Evolutionary conservation across 208 protist genomes (phyloP), one percentile per base, ranked within the genome.

Genomic region (Trypanosoma caninum): DNA sequence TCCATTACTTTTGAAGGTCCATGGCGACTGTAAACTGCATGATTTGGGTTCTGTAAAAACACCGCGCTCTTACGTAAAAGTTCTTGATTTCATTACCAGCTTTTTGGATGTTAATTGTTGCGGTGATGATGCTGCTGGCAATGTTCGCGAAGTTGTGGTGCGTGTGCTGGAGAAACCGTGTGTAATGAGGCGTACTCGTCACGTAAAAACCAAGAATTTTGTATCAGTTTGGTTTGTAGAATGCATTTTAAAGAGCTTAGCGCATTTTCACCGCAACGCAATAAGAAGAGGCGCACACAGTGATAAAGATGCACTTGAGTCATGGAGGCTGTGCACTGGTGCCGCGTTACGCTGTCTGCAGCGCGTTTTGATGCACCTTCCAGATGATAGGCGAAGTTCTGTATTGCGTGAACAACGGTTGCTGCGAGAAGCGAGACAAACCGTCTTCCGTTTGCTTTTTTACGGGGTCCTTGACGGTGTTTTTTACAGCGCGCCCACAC

Each of bases 381-480:
- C 62, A 40, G 44, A 22, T 5, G 27, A 13, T 10, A 25, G 20
- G 9, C 23, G n/a, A 4, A 11, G 25, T 16, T 9, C 42, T 31
- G 18, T 3, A 31, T 27, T 2, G 10, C 37, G 33, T 23, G 34
- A 14, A 23, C 1, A 57, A n/a, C 27, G 14, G 2, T n/a, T 42
- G 14, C 16, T 11, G 3, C 40, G 44, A 25, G 11, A 31, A 5
- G 65, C 57, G 37, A 33, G 65, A 37, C 65, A 71, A 59, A 16
- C 52, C 40, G 65, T 38, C 20, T 71, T 65, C 27, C 55, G 50
- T 45, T 16, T 58, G 20, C 30, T 64, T 16, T 65, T 71, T 64
- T 20, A 52, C 0, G 48, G 28, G 14, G 50, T 58, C 23, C 48
- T 48, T 11, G 51, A 71, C 48, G 57, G 65, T 18, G 25, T 54